phyloP scores from a whole-genome alignment of 192 early-diverging fungal species.

The Allomyces javanicus region DNA sequence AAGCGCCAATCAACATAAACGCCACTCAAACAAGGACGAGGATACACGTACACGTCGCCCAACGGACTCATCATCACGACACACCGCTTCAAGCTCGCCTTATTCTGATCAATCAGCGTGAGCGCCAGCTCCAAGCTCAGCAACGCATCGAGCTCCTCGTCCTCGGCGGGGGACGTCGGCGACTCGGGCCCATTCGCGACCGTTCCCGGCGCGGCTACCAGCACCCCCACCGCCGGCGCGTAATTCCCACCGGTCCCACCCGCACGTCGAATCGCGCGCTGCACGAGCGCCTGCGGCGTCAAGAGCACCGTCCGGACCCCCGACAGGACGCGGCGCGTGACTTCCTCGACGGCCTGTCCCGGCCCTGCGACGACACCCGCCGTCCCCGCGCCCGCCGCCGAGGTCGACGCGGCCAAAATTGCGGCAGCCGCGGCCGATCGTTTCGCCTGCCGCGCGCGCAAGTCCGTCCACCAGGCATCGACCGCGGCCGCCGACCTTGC shows the following conservation, averaged over 20 bases:
- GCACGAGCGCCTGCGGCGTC: background rate
- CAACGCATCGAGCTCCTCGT: constrained; percentile 35
- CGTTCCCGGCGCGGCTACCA: no score
- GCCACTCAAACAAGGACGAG: background rate
- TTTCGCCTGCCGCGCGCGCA: background rate
- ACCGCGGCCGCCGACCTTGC: background rate
- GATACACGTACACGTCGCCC: background rate
- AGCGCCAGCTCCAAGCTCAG: constrained; percentile 64
- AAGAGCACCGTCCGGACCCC: background rate
- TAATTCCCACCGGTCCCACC: no score
- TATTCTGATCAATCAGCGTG: constrained; percentile 73
- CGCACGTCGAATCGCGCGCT: background rate
- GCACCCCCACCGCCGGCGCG: no score
- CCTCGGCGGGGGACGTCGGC: constrained; percentile 5
- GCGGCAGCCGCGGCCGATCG: no score
- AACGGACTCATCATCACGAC: background rate
- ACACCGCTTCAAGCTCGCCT: constrained; percentile 24
- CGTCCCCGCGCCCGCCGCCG: no score
- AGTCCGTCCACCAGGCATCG: background rate
- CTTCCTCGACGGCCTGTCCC: no score
- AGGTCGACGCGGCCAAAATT: no score
- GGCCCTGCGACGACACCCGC: no score
- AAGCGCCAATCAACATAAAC: no score
- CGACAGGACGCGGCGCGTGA: background rate
- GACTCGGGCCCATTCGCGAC: no score